Evolutionary conservation across 1,284 basidiomycete species (phyloP), one percentile per base, ranked within the genome.

Genomic region (Pulveroboletus sp.): DNA sequence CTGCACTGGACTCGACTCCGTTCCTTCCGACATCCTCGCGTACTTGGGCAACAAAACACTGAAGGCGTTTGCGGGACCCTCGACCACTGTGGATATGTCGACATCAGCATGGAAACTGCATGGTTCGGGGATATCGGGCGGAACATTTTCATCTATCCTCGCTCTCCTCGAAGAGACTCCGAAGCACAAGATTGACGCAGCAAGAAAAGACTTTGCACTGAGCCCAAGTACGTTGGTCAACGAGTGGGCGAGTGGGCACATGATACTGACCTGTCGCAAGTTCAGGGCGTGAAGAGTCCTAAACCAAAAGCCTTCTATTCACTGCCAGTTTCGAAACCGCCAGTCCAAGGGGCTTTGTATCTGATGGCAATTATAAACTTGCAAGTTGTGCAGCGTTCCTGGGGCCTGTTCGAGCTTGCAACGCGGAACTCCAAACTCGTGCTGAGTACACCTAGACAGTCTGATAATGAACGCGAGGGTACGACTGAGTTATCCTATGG

Each of bases 371-470:
- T 75, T 2, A 66, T 79, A 45, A 92, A 96, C 68, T 77, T 79
- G 33, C 75, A 84, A 20, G 73, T 93, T 31, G 89, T 94, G 36
- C 86, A 92, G 61, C 85, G 94, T 53, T 86, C 91, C 24, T 91
- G 86, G 78, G 91, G 86, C 14, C 77, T 96, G 29, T 79, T 86
- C 48, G 81, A 88, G 43, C 43, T 66, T 49, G 44, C 62, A 20
- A 50, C 62, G 60, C 55, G 64, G 64, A 61, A 61, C 64, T 61
- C 68, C 47, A 56, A 61, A 56, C 61, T 62, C 55, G 54, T 63
- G 57, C 22, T 63, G 14, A 31, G 20, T 15, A 22, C 46, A 25
- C 40, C 52, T 43, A 17, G 39, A 42, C 38, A 52, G 28, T 54
- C 48, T 35, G 43, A 14, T 24, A 52, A 14, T 39, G 49, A 60